Conservation (phyloP, 2,329 filamentous ascomycete genomes). For the Epicoccum sorghinum region DNA sequence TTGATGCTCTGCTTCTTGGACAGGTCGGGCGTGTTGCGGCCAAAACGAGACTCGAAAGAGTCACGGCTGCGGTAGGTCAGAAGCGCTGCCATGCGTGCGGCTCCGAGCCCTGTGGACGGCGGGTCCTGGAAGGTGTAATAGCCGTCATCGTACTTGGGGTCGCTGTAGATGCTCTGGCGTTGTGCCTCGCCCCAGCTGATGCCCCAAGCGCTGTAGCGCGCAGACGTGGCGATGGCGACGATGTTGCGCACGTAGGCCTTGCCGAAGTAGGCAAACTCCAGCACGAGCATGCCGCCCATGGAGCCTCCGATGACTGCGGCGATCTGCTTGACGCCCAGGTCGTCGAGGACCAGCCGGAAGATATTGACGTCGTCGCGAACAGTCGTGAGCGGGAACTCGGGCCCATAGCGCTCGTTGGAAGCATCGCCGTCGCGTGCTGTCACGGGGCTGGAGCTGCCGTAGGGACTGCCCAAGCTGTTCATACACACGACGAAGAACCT, state of each 20-base stretch:
- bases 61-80: slow-evolving; percentile 96
- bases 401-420: slow-evolving; percentile 79
- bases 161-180: slow-evolving; percentile 92
- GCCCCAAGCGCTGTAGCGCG: slow-evolving; percentile 84
- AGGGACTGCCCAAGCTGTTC: slow-evolving; percentile 84
- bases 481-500: slow-evolving; percentile 86
- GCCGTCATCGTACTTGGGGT: slow-evolving; percentile 97
- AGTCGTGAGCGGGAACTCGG: slow-evolving; percentile 94
- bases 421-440: slow-evolving; percentile 85
- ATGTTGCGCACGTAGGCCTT: slow-evolving; percentile 81
- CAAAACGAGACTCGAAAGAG: slow-evolving; percentile 95
- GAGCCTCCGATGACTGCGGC: slow-evolving; percentile 83
- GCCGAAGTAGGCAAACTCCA: slow-evolving; percentile 91
- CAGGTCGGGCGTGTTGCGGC: slow-evolving; percentile 87
- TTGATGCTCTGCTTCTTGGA: slow-evolving; percentile 84
- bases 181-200: slow-evolving; percentile 92
- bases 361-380: slow-evolving; percentile 93
- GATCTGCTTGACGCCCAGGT: slow-evolving; percentile 78
- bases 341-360: slow-evolving; percentile 80
- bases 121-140: slow-evolving; percentile 91
- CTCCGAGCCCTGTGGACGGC: slow-evolving; percentile 83
- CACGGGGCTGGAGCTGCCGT: slow-evolving; percentile 85
- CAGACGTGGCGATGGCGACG: slow-evolving; percentile 84
- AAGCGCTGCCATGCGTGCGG: slow-evolving; percentile 94
- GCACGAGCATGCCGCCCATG: slow-evolving; percentile 87